Evolutionary conservation across 2,329 filamentous ascomycete genomes (phyloP), one percentile per base, ranked within the genome.

Genomic region (Aureobasidium lini): DNA sequence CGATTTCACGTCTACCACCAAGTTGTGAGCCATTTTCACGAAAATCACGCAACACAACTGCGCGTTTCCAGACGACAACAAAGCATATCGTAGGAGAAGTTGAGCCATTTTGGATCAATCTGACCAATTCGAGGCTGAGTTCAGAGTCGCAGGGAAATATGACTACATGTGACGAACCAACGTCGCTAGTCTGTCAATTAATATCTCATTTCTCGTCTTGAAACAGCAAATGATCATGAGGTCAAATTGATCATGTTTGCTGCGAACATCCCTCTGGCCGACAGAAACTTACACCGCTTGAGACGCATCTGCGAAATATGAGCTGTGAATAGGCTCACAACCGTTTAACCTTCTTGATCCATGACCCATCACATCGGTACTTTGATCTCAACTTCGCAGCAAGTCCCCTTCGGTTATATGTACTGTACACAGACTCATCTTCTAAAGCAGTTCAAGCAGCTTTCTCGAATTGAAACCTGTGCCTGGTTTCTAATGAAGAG

Each of bases 31-130:
- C 42, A 57, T 57, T 47, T 48, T 54, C 50, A 57, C 18, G 8
- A 57, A 57, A 57, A 57, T 57, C 43, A 57, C 54, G 54, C 54
- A 57, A 57, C 32, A 57, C 52, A 28, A 42, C n/a, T 6, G 6
- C 18, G 40, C 15, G 3, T 42, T 9, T 54, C 29, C 8, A 18
- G 40, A 37, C 34, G 23, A 29, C 54, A 15, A 43, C 32, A 18
- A 37, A 47, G 18, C 9, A 16, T 10, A 40, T 39, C 43, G 11
- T 2, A 28, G 31, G 32, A 3, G 18, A 47, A 18, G 3, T 23
- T 57, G 54, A 57, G 54, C 42, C 40, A 57, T 57, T 57, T 57
- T 57, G 23, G 28, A 32, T 11, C 31, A 32, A 23, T n/a, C 8
- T 10, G 52, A 56, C 32, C 13, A 40, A 18, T 54, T 6, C 10